phyloP scores from a whole-genome alignment of 768 basidiomycete genomes.

The Phlebiopsis flavidoalba region DNA sequence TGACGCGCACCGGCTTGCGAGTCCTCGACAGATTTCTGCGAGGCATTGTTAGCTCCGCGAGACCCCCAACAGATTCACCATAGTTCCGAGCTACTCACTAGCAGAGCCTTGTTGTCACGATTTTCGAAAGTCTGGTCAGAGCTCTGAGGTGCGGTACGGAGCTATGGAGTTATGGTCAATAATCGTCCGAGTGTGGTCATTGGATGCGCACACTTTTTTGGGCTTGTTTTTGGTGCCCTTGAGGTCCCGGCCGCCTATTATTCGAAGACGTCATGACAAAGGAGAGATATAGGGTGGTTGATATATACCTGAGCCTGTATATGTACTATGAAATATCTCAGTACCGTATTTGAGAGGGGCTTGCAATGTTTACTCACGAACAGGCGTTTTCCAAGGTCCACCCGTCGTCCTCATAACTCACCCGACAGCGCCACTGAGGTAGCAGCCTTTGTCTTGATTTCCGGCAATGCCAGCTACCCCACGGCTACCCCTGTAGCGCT shows the following conservation, averaged over 20 bases:
- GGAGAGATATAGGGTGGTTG: background rate
- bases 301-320: slow-evolving; percentile 64
- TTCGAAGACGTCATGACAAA: background rate
- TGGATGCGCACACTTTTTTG: slow-evolving; percentile 66
- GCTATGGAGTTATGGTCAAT: slow-evolving; percentile 33
- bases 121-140: slow-evolving; percentile 80
- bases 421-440: slow-evolving; percentile 86
- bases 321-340: slow-evolving; percentile 46
- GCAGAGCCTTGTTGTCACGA: slow-evolving; percentile 61
- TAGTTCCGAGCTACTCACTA: slow-evolving; percentile 32
- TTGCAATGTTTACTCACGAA: slow-evolving; percentile 50
- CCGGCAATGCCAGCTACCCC: slow-evolving; percentile 80
- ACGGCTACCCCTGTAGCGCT: slow-evolving; percentile 45
- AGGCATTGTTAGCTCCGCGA: background rate
- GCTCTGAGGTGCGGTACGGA: slow-evolving; percentile 86
- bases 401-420: slow-evolving; percentile 83
- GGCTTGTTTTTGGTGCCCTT: slow-evolving; percentile 78
- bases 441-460: slow-evolving; percentile 57
- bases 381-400: slow-evolving; percentile 77
- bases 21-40: slow-evolving; percentile 73
- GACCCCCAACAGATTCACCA: background rate
- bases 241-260: slow-evolving; percentile 74
- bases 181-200: background rate
- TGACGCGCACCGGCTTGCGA: slow-evolving; percentile 78
- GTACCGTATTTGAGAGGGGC: background rate